Base-by-base conservation (phyloP, 1,284 basidiomycete genomes). In the Melanopsichium pennsylvanicum region DNA sequence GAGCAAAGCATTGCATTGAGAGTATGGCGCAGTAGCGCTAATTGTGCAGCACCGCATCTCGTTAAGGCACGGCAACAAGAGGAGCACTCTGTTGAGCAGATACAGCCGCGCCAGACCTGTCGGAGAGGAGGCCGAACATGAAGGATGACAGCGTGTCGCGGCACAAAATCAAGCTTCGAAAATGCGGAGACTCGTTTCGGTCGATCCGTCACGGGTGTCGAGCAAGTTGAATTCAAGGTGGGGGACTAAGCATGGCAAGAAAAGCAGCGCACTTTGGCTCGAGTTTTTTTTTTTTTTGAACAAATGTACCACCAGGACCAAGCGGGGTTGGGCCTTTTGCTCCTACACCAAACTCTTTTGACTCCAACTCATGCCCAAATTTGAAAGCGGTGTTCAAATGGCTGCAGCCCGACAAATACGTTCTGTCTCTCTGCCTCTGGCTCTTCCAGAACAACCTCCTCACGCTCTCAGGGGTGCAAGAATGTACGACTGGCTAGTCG, bases 191-290 rank as follows among this genome's bases (percentile, higher is more conserved):
- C 21, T 29, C 26, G 39, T 41, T 25, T 16, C 16, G 15, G 56
- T 46, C 56, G 56, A 58, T 58, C 56, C 51, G 31, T 41, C 42
- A 58, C 48, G 47, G 42, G 25, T 50, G 46, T 45, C 41, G 46
- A 40, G 41, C 39, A 43, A 35, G 27, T 33, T 16, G 9, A 25
- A 36, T 22, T 44, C 41, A 40, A 40, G 13, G 45, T 48, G 54
- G 46, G 46, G 47, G 42, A 18, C 18, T 10, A 16, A n/a, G 32
- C n/a, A n/a, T n/a, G 32, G 32, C 27, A 13, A 34, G 16, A 34
- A 5, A 34, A 34, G n/a, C 27, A 34, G 27, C 32, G 5, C 32
- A 23, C 32, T 43, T 29, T 41, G 12, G 39, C 36, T 22, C 36
- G 15, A 26, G 5, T 19, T 18, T 35, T 18, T 35, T 35, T 35